Base-by-base conservation (phyloP, 805 yeast species). In the Saccharomyces mikatae region DNA sequence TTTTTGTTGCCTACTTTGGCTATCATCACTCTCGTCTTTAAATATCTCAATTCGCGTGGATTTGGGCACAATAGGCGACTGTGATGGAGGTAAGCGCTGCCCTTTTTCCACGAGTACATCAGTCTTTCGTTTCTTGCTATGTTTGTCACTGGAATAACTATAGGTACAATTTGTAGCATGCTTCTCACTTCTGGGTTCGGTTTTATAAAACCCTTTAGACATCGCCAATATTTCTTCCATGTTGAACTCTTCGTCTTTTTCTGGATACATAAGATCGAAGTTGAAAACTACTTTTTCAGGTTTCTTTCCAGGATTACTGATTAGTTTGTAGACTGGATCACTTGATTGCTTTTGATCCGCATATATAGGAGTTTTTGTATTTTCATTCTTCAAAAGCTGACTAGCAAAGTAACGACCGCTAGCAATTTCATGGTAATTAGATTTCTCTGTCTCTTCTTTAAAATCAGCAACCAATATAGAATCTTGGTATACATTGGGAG, bases 161-260 rank as follows among this genome's bases (percentile, higher is more conserved):
- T 52, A 36, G 41, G 9, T 6, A 36, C 72, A 10, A 87, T 64
- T 14, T 70, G 73, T 3, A 88, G 69, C 50, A 89, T 72, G 0
- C 89, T 90, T 58, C 88, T 83, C 48, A 83, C 85, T 4, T 76
- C 73, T 3, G 79, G 74, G 41, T 76, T 74, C 0, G 77, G 81
- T 2, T 81, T 95, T 46, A 51, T 63, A 60, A 11, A 66, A 49
- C 10, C 74, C 74, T 62, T 82, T 72, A 36, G 78, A 69, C 48
- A 72, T 65, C 0, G 87, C 84, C 48, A 87, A 69, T 2, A 89
- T 68, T 63, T 90, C 96, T 49, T 77, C 80, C 3, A 84, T 64
- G 52, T 86, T 81, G 51, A 71, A 78, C 56, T 86, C 92, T 2
- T 36, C 44, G 4, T 36, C 24, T 10, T 36, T 17, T 21, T 36